Base-by-base conservation (phyloP, 2,329 filamentous ascomycete species). In the Sclerotinia sclerotiorum region DNA sequence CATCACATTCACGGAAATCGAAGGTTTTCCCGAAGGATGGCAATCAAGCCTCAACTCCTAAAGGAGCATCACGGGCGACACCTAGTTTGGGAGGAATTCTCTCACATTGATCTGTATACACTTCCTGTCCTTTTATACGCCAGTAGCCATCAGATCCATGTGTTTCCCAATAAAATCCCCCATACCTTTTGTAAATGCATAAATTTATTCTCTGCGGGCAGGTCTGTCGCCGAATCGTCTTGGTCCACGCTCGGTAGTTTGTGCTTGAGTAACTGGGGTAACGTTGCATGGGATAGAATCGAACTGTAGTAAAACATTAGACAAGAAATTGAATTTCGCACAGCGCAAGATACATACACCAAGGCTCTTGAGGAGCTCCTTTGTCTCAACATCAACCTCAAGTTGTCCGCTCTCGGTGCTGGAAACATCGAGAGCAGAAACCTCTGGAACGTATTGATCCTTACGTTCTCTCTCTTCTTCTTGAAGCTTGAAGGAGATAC, bases 401-500 rank as follows among this genome's bases (percentile, higher is more conserved):
- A 99, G 88, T 83, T 94, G 90, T 79, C 95, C 95, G 80, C 85
- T 90, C 86, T 98, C 95, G 82, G 91, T 93, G 88, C 97, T 93
- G 80, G 90, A 89, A 87, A 97, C 97, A 88, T 99, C 95, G 81
- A 99, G 91, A 80, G 95, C 95, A 71, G 96, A 99, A 78, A 99
- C 88, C 86, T 99, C 95, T 80, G 95, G 95, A 76, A 99, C 95
- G 87, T 97, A 99, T 88, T 99, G 95, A 87, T 99, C 95, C 92
- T 99, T 99, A 83, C 95, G 91, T 87, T 99, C 95, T 88, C 95
- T 93, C 90, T 99, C 95, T 88, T 99, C 95, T 87, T 99, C 95
- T 87, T 99, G 95, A 72, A 99, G 92, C 90, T 99, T 99, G 94
- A 99, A 99, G 84, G 96, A 99, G 85, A 99, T 99, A 87, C 95